A percentile compares a stretch with the other conserved stretches of the same genome.
phyloP scores from a whole-genome alignment of 768 basidiomycete genomes.

The Rhizopogon rudus region DNA sequence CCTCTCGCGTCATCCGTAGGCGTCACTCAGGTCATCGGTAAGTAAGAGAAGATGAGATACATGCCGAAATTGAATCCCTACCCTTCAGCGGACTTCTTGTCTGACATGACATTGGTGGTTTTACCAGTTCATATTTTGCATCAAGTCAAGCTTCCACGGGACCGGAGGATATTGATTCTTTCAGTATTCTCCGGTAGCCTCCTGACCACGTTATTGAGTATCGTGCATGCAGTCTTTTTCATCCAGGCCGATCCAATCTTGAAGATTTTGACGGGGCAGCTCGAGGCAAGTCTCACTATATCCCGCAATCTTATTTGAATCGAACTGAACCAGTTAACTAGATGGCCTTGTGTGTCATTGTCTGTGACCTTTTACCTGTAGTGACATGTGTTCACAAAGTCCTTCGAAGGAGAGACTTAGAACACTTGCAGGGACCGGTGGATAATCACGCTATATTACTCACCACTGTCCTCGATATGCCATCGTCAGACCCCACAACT shows the following conservation, averaged over 20 bases:
- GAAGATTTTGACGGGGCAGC: constrained; percentile 4
- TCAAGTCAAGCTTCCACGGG: constrained; percentile 2
- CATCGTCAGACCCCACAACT: neutral
- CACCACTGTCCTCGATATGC: constrained; percentile 4
- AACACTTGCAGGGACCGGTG: neutral
- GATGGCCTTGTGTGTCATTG: constrained; percentile 11
- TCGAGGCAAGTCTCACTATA: constrained; percentile 10
- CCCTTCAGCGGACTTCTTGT: constrained; percentile 16
- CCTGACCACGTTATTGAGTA: constrained; percentile 5
- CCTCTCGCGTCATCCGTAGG: constrained; percentile 1
- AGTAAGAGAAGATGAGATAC: neutral
- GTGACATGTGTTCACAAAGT: constrained; percentile 10
- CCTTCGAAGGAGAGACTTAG: constrained; percentile 3
- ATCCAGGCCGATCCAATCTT: constrained; percentile 1
- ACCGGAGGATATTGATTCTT: constrained; percentile 4
- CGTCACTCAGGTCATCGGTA: constrained; percentile 1
- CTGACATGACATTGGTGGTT: constrained; percentile 9
- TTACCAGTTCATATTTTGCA: constrained; percentile 9
- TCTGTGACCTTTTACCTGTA: constrained; percentile 13
- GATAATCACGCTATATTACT: constrained; percentile 1
- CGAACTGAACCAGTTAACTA: constrained; percentile 2
- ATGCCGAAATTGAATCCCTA: neutral
- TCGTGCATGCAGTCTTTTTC: constrained; percentile 4
- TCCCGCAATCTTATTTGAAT: neutral
- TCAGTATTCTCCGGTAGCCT: constrained; percentile 8